Percentiles rank a stretch among this genome's conserved stretches.
phyloP scores from a whole-genome alignment of 768 basidiomycete species.

The Pisolithus tinctorius region DNA sequence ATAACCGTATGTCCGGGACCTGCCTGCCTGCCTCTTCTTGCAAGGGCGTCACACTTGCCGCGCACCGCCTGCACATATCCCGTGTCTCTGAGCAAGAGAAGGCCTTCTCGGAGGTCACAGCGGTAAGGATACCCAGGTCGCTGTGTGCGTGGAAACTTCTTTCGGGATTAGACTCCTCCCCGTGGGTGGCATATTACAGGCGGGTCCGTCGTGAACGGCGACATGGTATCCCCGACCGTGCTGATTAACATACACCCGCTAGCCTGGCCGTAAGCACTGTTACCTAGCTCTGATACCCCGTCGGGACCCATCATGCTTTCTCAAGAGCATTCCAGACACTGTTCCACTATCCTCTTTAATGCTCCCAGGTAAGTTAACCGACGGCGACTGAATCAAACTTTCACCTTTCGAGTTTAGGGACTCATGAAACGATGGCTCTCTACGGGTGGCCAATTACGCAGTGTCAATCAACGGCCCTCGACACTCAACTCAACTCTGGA shows the following conservation, averaged over 20 bases:
- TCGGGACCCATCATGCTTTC: conserved; percentile 51
- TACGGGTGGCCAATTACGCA: conserved; percentile 85
- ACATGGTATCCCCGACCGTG: neutral
- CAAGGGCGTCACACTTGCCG: conserved; percentile 13
- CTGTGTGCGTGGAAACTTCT: conserved; percentile 41
- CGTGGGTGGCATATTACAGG: conserved; percentile 53
- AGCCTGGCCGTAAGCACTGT: conserved; percentile 42
- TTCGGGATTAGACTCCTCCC: conserved; percentile 35
- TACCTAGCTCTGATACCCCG: conserved; percentile 53
- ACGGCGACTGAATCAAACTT: conserved; percentile 26
- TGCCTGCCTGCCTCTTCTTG: conserved; percentile 20
- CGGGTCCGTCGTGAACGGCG: conserved; percentile 34
- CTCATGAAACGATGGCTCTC: conserved; percentile 51
- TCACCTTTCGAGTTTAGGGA: neutral
- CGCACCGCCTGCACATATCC: conserved; percentile 8
- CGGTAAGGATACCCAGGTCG: conserved; percentile 16
- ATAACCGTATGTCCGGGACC: neutral
- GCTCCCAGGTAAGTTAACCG: conserved; percentile 57
- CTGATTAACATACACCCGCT: conserved; percentile 3
- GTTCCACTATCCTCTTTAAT: conserved; percentile 65
- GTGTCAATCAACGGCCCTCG: conserved; percentile 73
- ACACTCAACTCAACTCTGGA: conserved; percentile 67
- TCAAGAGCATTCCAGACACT: conserved; percentile 57
- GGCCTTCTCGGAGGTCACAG: neutral
- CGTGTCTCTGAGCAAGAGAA: neutral